These are phyloP conservation scores for Diaporthe longicolla DNA, from an alignment of 2,329 filamentous ascomycete genomes.

Conservation along the genomic window DNA sequence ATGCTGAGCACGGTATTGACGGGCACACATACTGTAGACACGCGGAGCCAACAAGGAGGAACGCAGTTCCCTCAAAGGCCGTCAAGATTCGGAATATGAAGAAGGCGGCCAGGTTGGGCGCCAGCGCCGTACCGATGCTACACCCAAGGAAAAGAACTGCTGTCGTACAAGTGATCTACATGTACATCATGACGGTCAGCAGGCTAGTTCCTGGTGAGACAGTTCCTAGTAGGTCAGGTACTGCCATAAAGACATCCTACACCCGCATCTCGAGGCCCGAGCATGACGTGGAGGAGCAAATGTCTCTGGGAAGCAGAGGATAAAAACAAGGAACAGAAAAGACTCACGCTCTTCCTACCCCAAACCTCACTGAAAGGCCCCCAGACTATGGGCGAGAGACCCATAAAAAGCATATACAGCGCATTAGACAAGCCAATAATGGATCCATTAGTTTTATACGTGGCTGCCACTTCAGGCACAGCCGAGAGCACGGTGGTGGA, in stretches of 20 bases:
- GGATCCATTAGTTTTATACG: constrained; percentile 70
- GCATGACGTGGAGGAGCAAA: background rate
- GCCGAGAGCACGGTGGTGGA: constrained; percentile 76
- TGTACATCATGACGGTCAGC: constrained; percentile 9
- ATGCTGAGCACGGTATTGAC: background rate
- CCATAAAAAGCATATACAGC: constrained; percentile 80
- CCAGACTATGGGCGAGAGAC: constrained; percentile 74
- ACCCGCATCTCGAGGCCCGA: background rate
- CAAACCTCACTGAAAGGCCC: constrained; percentile 74
- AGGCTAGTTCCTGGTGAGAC: background rate
- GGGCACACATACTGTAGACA: constrained; percentile 64
- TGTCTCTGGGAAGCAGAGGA: background rate
- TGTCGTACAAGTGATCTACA: constrained; percentile 67
- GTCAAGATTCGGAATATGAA: constrained; percentile 79
- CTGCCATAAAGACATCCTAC: background rate
- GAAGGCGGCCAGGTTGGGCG: constrained; percentile 75
- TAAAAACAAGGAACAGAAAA: background rate
- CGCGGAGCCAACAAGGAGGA: constrained; percentile 76
- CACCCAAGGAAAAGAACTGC: constrained; percentile 73
- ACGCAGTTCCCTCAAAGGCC: constrained; percentile 78
- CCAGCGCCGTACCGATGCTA: constrained; percentile 75
- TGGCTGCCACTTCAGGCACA: constrained; percentile 74
- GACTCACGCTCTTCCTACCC: constrained; percentile 63
- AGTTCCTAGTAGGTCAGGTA: no score
- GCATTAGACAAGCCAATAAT: constrained; percentile 79